Base-by-base conservation (phyloP, 2,329 filamentous ascomycete species). In the Fusarium coicis region DNA sequence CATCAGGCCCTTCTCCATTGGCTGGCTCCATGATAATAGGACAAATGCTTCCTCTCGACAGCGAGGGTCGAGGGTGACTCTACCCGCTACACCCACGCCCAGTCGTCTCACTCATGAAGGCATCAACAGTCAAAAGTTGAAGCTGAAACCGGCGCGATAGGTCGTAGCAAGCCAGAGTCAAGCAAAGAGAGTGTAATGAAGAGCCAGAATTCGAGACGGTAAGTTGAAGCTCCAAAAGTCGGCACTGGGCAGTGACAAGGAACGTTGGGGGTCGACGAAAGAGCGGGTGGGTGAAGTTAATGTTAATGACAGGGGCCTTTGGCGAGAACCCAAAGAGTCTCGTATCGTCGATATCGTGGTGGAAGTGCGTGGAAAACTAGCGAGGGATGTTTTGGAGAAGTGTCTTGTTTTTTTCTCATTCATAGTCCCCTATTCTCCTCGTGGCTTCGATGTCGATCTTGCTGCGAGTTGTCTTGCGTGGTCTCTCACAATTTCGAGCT, bases 1-100 rank as follows among this genome's bases (percentile, higher is more conserved):
- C 92, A 86, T 95, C 93, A 66, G 90, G 90, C 82, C 89, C 92
- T 76, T 93, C 80, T 64, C 77, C 77, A 39, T 81, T 74, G 54
- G 72, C 63, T 52, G 77, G 72, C 46, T 80, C 79, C 80, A 82
- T 82, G 68, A 62, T 75, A 65, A 66, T 64, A 71, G 65, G 70
- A 68, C 47, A 70, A 66, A 70, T 80, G 73, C 58, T 74, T 72
- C 62, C 66, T 73, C 74, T 77, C 71, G 70, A 78, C 75, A 68
- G 71, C 68, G 72, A 79, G 78, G 78, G 75, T 74, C 75, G 69
- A 77, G 76, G 76, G 78, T 71, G 68, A 74, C 63, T 74, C 68
- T 77, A 76, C 79, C 80, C 82, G 79, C 83, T 78, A 80, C 80
- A 81, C 79, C 79, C 78, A 80, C 76, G 77, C 70, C 76, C 61